These are phyloP conservation scores for Esteya vermicola DNA, from an alignment of 2,329 filamentous ascomycete species.

Conservation along the genomic window DNA sequence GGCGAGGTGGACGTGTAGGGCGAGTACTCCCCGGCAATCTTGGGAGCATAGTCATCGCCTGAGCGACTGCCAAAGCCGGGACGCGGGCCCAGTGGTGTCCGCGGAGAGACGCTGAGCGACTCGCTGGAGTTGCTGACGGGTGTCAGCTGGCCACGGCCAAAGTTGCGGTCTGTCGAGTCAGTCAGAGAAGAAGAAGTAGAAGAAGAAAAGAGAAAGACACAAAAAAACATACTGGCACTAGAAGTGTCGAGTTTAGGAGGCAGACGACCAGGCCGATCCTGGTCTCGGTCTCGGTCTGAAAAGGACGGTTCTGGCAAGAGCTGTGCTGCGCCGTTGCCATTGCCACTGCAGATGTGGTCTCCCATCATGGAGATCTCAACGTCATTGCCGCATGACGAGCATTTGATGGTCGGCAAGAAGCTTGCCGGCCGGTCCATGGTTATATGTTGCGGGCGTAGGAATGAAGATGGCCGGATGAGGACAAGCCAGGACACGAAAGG, in stretches of 20 bases:
- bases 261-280: constrained; percentile 30
- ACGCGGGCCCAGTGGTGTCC: constrained; percentile 33
- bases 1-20: too few relatives aligned
- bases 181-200: constrained; percentile 17
- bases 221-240: constrained; percentile 37
- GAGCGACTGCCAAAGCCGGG: constrained; percentile 19
- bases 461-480: too few relatives aligned
- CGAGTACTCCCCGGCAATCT: constrained; percentile 28
- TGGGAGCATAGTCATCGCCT: constrained; percentile 28
- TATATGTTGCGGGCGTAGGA: not conserved
- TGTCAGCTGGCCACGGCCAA: constrained; percentile 44
- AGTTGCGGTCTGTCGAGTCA: constrained; percentile 33
- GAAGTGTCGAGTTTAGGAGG: constrained; percentile 41
- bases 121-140: constrained; percentile 47
- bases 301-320: too few relatives aligned
- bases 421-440: constrained; percentile 31
- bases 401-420: constrained; percentile 75
- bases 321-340: too few relatives aligned
- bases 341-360: constrained; percentile 57
- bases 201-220: not conserved
- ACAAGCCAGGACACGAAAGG: too few relatives aligned
- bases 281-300: constrained; percentile 11
- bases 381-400: constrained; percentile 62
- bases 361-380: constrained; percentile 79
- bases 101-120: constrained; percentile 49